Evolutionary conservation across 192 early-diverging fungal genomes (phyloP), one percentile per base, ranked within the genome.

Genomic region (Geranomyces variabilis): DNA sequence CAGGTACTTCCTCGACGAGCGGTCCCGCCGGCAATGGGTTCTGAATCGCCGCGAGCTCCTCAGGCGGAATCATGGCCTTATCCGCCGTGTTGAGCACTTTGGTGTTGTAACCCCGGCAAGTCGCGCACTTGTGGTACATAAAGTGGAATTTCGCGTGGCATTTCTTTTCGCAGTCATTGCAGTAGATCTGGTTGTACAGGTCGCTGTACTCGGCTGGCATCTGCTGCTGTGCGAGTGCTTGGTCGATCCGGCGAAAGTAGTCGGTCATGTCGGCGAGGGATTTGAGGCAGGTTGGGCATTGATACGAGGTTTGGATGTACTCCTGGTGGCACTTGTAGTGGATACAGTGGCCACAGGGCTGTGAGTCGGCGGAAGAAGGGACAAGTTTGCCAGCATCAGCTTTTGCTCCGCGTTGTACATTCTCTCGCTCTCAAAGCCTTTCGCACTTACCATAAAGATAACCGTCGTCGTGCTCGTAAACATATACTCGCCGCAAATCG

Each of bases 401-500:
- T 9, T 34, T 13, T 68, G 13, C 46, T 61, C 29, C 14, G 12
- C 9, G 15, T 6, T 7, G 3, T 24, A 3, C 28, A 3, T 28
- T 15, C 5, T 7, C 7, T 21, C 51, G 28, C 51, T 21, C 7
- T 34, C 9, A 19, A 58, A 28, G 24, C 10, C 10, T 22, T 30
- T n/a, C 10, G 21, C 36, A 51, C 71, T 62, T 81, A 91, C 91
- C 93, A 94, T 93, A 75, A 92, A 93, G 17, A 92, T 92, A 1
- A 95, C 89, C 0, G 84, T 85, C 12, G 86, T 85, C 1, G 89
- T 90, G 2, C 93, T 95, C 10, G 92, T 96, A 62, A 95, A 94
- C 84, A 99, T 90, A 75, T 90, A 91, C 71, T 99, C 95, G 28
- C 94, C 93, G 81, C 96, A 99, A 63, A 99, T 96, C 6, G 95